Evolutionary conservation across 345 rosid genomes (phyloP), one percentile per base, ranked within the genome.

Genomic region (Anastatica hierochuntica): DNA sequence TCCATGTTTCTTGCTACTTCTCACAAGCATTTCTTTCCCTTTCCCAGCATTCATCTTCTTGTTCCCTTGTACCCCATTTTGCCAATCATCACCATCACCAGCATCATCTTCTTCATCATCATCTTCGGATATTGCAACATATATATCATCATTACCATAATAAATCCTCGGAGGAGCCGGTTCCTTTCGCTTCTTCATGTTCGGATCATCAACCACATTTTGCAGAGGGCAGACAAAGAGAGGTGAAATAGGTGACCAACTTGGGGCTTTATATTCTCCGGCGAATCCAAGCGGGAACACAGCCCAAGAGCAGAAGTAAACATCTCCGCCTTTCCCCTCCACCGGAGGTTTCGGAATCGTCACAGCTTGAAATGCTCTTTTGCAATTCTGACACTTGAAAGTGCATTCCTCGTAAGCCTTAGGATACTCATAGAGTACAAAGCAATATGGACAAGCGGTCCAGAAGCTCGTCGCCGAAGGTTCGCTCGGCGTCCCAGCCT

Each of bases 371-470:
- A 83, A 92, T 20, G 90, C 88, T 62, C 97, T 72, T 60, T 66
- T 75, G 55, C 99, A 88, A 2, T 70, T 75, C 66, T 85, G 94
- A 64, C 99, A 92, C 53, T 65, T 76, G 35, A 92, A 71, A 2
- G 76, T 62, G 23, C 97, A 88, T 18, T 80, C 97, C 62, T 85
- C 84, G 14, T 83, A 92, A 13, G 11, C 78, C 69, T 76, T 80
- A 0, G 83, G 76, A 53, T 88, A 92, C 76, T 92, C 97, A 21
- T 73, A 88, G n/a, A 92, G 72, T 7, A 71, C 51, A 49, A 38
- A 88, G 50, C 99, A 92, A 61, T 85, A 94, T 0, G 97, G 97
- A 19, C 99, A 94, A 33, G 94, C 77, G 0, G 99, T 94, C 99
- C 97, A 88, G 74, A 94, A 88, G 57, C 82, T 76, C 14, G 73